Percentiles rank a stretch among this genome's conserved stretches.
These are phyloP conservation scores for Phytophthora multivora DNA, from an alignment of 352 stramenopile genomes.

Conservation along the genomic window DNA sequence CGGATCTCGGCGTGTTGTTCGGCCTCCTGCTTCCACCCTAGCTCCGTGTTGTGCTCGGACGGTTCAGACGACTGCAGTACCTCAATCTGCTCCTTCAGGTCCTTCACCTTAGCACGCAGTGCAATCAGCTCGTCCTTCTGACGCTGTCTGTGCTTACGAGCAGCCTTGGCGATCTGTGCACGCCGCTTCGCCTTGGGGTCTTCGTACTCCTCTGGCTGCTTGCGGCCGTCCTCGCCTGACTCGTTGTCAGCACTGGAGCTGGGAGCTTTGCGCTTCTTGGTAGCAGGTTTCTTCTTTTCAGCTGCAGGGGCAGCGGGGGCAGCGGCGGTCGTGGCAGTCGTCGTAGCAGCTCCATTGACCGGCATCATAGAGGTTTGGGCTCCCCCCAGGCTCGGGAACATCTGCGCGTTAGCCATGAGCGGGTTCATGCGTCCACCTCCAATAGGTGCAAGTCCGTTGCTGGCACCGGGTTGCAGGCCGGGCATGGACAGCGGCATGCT, in stretches of 20 bases:
- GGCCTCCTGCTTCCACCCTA: constrained; percentile 89
- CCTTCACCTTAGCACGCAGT: constrained; percentile 87
- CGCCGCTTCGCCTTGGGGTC: constrained; percentile 88
- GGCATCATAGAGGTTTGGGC: constrained; percentile 23
- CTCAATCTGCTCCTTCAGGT: constrained; percentile 91
- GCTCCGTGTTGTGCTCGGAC: constrained; percentile 89
- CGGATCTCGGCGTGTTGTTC: constrained; percentile 90
- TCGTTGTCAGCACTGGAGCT: constrained; percentile 46
- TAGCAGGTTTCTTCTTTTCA: constrained; percentile 61
- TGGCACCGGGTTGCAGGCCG: constrained; percentile 39
- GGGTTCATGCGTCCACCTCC: constrained; percentile 68
- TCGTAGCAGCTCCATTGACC: not conserved
- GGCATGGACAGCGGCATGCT: constrained; percentile 59
- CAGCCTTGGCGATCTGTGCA: constrained; percentile 88
- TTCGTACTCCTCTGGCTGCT: constrained; percentile 77
- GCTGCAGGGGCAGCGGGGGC: constrained; percentile 17
- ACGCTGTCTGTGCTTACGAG: constrained; percentile 86
- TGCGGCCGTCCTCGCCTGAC: constrained; percentile 61
- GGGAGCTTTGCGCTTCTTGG: constrained; percentile 80
- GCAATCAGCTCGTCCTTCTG: constrained; percentile 90
- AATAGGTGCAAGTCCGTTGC: constrained; percentile 62
- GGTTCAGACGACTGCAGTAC: constrained; percentile 88
- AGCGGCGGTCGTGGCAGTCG: constrained; percentile 17
- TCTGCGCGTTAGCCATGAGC: constrained; percentile 66
- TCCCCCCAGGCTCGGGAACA: constrained; percentile 68